phyloP scores from a whole-genome alignment of 768 basidiomycete species.

The Hirschioporus abietinus region DNA sequence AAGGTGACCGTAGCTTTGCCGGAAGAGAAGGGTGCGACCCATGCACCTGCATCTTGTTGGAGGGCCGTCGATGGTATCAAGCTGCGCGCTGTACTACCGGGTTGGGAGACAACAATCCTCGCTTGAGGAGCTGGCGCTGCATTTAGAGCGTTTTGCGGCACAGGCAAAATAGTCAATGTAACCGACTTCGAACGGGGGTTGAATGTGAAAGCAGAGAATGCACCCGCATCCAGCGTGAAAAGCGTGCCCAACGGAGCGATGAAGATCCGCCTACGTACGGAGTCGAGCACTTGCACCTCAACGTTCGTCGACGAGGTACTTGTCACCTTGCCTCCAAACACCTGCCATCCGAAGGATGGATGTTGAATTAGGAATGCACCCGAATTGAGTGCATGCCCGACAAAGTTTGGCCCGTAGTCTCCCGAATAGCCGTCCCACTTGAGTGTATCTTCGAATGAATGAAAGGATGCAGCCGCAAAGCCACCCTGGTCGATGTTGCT shows the following conservation, averaged over 20 bases:
- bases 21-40: slow-evolving; percentile 35
- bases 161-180: slow-evolving; percentile 34
- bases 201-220: slow-evolving; percentile 39
- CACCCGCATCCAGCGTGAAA: slow-evolving; percentile 46
- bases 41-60: slow-evolving; percentile 40
- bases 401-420: slow-evolving; percentile 57
- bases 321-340: slow-evolving; percentile 46
- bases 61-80: slow-evolving; percentile 36
- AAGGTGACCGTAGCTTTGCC: slow-evolving; percentile 29
- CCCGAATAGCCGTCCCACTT: slow-evolving; percentile 56
- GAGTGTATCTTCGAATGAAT: slow-evolving; percentile 51
- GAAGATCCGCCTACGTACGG: slow-evolving; percentile 46
- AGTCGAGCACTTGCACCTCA: slow-evolving; percentile 39
- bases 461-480: slow-evolving; percentile 55
- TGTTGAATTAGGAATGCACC: slow-evolving; percentile 42
- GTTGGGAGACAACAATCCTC: slow-evolving; percentile 42
- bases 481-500: slow-evolving; percentile 54
- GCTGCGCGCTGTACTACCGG: slow-evolving; percentile 8
- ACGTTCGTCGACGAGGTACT: slow-evolving; percentile 34
- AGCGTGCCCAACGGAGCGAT: slow-evolving; percentile 43
- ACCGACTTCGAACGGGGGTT: slow-evolving; percentile 34
- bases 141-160: slow-evolving; percentile 30
- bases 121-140: slow-evolving; percentile 44
- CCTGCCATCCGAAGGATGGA: slow-evolving; percentile 55
- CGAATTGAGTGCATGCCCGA: slow-evolving; percentile 47